A percentile compares a stretch with the other conserved stretches of the same genome.
Conservation (phyloP, 2,329 filamentous ascomycete genomes). For the Alternaria sp. region DNA sequence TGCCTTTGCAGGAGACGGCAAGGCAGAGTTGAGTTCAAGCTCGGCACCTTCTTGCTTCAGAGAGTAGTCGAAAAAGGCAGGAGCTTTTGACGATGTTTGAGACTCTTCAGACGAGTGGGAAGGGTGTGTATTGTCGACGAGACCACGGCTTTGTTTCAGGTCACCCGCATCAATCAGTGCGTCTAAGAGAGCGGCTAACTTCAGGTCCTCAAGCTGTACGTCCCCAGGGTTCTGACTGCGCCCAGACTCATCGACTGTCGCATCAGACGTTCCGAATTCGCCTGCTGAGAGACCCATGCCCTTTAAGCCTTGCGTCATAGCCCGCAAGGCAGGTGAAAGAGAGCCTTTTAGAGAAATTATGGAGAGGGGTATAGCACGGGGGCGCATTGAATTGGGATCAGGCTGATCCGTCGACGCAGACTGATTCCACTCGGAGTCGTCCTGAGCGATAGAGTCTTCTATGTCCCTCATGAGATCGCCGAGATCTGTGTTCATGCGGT, state of each 20-base stretch:
- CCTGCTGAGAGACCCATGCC: conserved; percentile 9
- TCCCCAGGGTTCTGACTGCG: conserved; percentile 35
- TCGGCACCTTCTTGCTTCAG: conserved; percentile 22
- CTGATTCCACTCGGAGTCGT: conserved; percentile 43
- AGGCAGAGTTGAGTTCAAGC: conserved; percentile 33
- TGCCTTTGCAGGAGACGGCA: conserved; percentile 24
- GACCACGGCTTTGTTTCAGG: conserved; percentile 32
- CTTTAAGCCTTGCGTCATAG: conserved; percentile 25
- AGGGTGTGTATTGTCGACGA: conserved; percentile 7
- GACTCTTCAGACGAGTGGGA: background rate
- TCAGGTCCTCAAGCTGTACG: conserved; percentile 46
- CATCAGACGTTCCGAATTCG: conserved; percentile 17
- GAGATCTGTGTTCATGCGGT: conserved; percentile 47
- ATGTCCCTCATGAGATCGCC: conserved; percentile 32
- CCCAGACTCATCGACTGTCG: conserved; percentile 20
- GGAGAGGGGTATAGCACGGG: conserved; percentile 19
- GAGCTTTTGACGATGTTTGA: conserved; percentile 8
- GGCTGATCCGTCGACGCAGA: conserved; percentile 18
- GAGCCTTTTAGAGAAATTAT: conserved; percentile 19
- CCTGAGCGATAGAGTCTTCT: conserved; percentile 41
- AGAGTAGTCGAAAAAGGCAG: conserved; percentile 42
- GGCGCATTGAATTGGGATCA: conserved; percentile 15
- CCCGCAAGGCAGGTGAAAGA: conserved; percentile 21
- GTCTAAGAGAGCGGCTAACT: conserved; percentile 42
- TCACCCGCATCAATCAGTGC: conserved; percentile 41